phyloP scores from a whole-genome alignment of 352 stramenopile genomes.

The Phytophthora tentaculata region DNA sequence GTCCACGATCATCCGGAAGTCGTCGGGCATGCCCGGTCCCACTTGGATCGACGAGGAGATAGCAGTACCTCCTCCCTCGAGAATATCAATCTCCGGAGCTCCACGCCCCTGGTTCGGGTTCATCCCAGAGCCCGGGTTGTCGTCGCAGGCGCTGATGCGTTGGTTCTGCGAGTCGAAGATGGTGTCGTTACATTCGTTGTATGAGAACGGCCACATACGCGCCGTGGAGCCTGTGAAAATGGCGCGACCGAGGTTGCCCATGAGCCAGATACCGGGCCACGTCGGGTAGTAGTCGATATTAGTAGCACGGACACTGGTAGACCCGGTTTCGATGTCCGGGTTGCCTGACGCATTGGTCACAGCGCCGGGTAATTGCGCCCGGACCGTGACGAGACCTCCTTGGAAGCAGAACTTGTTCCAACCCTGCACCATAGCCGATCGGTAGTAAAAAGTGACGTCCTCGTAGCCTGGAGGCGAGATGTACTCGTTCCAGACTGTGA shows the following conservation, averaged over 20 bases:
- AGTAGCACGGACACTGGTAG: conserved; percentile 20
- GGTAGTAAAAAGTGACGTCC: conserved; percentile 50
- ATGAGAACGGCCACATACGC: conserved; percentile 97
- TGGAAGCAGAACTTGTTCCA: conserved; percentile 98
- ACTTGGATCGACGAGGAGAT: conserved; percentile 94
- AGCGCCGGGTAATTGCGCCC: conserved; percentile 74
- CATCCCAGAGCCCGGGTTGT: conserved; percentile 90
- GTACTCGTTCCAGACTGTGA: conserved; percentile 73
- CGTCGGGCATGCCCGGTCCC: conserved; percentile 63
- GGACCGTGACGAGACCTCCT: conserved; percentile 91
- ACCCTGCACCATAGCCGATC: conserved; percentile 88
- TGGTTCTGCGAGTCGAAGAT: conserved; percentile 67
- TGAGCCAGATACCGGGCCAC: conserved; percentile 96
- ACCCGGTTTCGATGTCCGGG: conserved; percentile 49
- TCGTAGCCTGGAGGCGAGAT: conserved; percentile 55
- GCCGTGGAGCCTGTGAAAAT: conserved; percentile 95
- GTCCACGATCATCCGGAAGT: conserved; percentile 51
- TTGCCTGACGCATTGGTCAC: conserved; percentile 49
- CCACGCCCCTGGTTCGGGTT: conserved; percentile 90
- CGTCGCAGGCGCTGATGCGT: conserved; percentile 91
- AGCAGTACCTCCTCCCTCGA: conserved; percentile 86
- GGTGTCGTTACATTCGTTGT: conserved; percentile 89
- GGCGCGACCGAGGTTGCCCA: conserved; percentile 95
- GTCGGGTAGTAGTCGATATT: conserved; percentile 59
- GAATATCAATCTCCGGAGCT: conserved; percentile 96